Base-by-base conservation (phyloP, 75 land plant genomes). In the Selaginella tamariscina region DNA sequence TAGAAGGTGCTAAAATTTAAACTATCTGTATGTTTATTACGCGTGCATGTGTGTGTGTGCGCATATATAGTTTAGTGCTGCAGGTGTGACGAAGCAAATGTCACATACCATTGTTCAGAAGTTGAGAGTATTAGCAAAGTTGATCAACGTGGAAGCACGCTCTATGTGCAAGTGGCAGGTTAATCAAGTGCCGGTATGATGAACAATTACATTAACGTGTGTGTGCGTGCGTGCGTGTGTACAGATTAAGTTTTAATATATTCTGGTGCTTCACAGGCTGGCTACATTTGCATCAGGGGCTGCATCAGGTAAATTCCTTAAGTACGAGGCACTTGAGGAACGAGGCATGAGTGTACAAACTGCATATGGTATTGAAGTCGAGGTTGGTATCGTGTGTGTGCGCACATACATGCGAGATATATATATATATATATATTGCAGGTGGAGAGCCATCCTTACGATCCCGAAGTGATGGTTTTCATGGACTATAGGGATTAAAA, bases 201-300 rank as follows among this genome's bases (percentile, higher is more conserved):
- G 18, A 24, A n/a, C n/a, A n/a, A n/a, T n/a, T n/a, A n/a, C n/a
- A n/a, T n/a, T n/a, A n/a, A n/a, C n/a, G n/a, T n/a, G n/a, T n/a
- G n/a, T n/a, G n/a, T n/a, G n/a, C n/a, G n/a, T n/a, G n/a, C n/a
- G n/a, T n/a, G n/a, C n/a, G n/a, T n/a, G n/a, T n/a, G n/a, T n/a
- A n/a, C n/a, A n/a, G n/a, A n/a, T n/a, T n/a, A n/a, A n/a, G n/a
- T n/a, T n/a, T n/a, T n/a, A n/a, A n/a, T n/a, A n/a, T n/a, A n/a
- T n/a, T 39, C 55, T 70, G n/a, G 67, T 63, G 31, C 29, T 54
- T 65, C 65, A 64, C 67, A 93, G 98, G 82, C 88, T 93, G 74
- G 98, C 84, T 28, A 83, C 83, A 69, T 94, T 89, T 76, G 98
- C 98, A 70, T 89, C 98, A 32, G 98, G 98, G 59, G 98, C 95